phyloP scores from a whole-genome alignment of 2,329 filamentous ascomycete species.

The Zalaria sp. region DNA sequence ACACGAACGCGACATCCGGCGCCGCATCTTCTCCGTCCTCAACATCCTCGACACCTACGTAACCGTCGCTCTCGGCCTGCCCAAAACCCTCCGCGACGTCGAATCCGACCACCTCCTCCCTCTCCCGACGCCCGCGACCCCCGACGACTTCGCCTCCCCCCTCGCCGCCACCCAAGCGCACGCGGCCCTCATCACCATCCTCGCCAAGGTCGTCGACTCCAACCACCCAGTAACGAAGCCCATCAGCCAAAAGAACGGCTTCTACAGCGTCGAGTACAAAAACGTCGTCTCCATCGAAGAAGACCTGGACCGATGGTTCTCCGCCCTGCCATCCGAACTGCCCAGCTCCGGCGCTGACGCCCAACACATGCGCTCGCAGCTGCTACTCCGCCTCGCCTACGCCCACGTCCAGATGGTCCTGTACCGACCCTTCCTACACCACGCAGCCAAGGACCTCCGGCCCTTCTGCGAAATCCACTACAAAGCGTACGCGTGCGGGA shows the following conservation, averaged over 20 bases:
- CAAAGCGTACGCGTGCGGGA: constrained; percentile 9
- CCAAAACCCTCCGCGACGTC: constrained; percentile 9
- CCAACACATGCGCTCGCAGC: constrained; percentile 3
- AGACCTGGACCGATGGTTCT: constrained; percentile 2
- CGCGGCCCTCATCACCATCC: not conserved
- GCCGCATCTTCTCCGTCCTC: constrained; percentile 8
- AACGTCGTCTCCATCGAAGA: not conserved
- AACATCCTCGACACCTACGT: constrained; percentile 11
- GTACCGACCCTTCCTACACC: constrained; percentile 12
- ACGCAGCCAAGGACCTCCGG: constrained; percentile 5
- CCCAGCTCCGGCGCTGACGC: not conserved
- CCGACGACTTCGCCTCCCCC: not conserved
- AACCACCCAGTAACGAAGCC: not conserved
- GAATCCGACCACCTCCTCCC: constrained; percentile 4
- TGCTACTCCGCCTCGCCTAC: constrained; percentile 10
- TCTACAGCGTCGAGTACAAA: not conserved
- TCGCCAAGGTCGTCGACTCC: not conserved
- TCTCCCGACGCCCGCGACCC: not conserved
- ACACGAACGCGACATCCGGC: constrained; percentile 3
- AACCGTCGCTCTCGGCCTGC: constrained; percentile 9
- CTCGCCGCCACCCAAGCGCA: not conserved
- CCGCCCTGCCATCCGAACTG: not conserved
- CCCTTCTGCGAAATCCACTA: constrained; percentile 5
- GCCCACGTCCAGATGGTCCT: constrained; percentile 10
- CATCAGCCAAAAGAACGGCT: not conserved